phyloP scores from a whole-genome alignment of 1,139 yeast species.

The Geotrichum klebahnii region DNA sequence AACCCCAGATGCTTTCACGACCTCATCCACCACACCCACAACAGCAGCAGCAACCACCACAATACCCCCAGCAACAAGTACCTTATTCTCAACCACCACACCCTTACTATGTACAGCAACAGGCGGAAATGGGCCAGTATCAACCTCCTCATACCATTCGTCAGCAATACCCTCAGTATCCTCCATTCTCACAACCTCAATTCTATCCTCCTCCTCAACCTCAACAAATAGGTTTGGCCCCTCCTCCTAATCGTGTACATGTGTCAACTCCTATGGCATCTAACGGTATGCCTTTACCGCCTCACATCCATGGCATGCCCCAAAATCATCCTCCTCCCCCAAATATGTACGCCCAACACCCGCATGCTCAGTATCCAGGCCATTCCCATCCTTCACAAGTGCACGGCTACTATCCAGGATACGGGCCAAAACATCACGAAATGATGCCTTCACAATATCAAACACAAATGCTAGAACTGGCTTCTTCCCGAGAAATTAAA shows the following conservation, averaged over 20 bases:
- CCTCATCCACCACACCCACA: no score
- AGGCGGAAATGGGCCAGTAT: not conserved
- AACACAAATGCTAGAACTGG: conserved; percentile 5
- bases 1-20: no score
- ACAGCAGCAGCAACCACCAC: not conserved
- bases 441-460: conserved; percentile 5
- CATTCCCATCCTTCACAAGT: not conserved
- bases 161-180: conserved; percentile 1
- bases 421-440: not conserved
- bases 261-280: no score
- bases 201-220: conserved; percentile 4
- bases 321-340: no score
- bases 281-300: no score
- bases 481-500: conserved; percentile 31
- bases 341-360: not conserved
- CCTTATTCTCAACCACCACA: not conserved
- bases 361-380: not conserved
- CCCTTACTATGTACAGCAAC: not conserved
- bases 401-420: conserved; percentile 1
- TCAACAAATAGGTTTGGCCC: no score
- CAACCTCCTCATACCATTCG: not conserved
- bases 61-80: not conserved
- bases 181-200: not conserved
- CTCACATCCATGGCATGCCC: no score
- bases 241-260: no score